Evolutionary conservation across 2,329 filamentous ascomycete genomes (phyloP).

Genomic region (Pseudocercospora macadamiae): DNA sequence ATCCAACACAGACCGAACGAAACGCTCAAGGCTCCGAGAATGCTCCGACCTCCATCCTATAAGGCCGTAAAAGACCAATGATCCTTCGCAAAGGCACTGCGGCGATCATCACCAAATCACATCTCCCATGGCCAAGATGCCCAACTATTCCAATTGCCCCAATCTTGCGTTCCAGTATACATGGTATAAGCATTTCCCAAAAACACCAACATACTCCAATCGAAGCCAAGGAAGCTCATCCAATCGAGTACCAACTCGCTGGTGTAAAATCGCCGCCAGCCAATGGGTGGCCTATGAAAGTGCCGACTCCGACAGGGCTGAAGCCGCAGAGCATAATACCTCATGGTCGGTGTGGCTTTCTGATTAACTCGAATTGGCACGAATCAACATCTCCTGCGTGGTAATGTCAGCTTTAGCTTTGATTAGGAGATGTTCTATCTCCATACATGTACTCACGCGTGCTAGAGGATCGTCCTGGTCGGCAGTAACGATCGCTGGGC

Average conservation of each 20-base stretch:
- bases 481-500: constrained; percentile 63
- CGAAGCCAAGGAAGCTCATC: background rate
- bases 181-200: background rate
- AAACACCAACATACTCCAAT: background rate
- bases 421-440: background rate
- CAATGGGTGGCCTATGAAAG: background rate
- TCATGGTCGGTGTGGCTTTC: background rate
- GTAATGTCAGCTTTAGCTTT: background rate
- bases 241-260: background rate
- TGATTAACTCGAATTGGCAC: constrained; percentile 34
- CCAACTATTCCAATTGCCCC: background rate
- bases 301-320: background rate
- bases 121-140: background rate
- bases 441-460: constrained; percentile 49
- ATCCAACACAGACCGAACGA: background rate
- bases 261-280: background rate
- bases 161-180: background rate
- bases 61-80: background rate
- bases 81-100: background rate
- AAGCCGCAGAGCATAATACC: constrained; percentile 5
- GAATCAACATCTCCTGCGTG: constrained; percentile 32
- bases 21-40: background rate
- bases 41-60: too few species aligned
- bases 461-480: constrained; percentile 64
- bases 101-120: background rate